Evolutionary conservation across 202 grass and related monocot species (phyloP).

Genomic region (Musa balbisiana): DNA sequence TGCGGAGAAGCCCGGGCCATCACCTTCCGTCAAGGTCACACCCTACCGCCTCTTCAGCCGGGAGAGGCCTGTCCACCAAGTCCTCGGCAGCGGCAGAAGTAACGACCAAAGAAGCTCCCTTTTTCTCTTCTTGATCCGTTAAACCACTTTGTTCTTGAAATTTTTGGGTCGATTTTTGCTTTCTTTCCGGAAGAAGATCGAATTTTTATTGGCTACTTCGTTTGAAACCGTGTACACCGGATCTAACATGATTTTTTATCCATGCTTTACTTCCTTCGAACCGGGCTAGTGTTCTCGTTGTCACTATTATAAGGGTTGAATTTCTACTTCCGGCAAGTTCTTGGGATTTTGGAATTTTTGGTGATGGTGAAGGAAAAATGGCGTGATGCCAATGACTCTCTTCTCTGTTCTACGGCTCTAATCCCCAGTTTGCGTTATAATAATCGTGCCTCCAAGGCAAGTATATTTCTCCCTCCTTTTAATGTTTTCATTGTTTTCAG

Average conservation of each 20-base stretch:
- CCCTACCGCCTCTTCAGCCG: conserved; percentile 87
- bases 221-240: conserved; percentile 10
- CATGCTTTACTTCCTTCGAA: conserved; percentile 6
- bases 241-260: not conserved
- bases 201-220: not conserved
- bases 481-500: no score
- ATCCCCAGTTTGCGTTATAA: no score
- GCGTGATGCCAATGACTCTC: not conserved
- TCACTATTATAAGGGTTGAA: not conserved
- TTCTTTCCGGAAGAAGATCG: no score
- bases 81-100: conserved; percentile 86
- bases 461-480: no score
- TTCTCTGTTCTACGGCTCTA: not conserved
- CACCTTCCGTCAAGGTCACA: conserved; percentile 36
- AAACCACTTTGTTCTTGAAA: not conserved
- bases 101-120: conserved; percentile 9
- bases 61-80: conserved; percentile 71
- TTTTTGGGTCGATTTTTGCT: not conserved
- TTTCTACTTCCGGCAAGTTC: not conserved
- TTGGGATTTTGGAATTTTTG: not conserved
- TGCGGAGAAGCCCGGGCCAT: conserved; percentile 38
- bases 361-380: not conserved
- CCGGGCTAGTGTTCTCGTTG: not conserved
- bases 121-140: not conserved
- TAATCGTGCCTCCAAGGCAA: no score